A percentile compares a stretch with the other conserved stretches of the same genome.
These are phyloP conservation scores for Candida saitoana DNA, from an alignment of 805 yeast species.

Conservation along the genomic window DNA sequence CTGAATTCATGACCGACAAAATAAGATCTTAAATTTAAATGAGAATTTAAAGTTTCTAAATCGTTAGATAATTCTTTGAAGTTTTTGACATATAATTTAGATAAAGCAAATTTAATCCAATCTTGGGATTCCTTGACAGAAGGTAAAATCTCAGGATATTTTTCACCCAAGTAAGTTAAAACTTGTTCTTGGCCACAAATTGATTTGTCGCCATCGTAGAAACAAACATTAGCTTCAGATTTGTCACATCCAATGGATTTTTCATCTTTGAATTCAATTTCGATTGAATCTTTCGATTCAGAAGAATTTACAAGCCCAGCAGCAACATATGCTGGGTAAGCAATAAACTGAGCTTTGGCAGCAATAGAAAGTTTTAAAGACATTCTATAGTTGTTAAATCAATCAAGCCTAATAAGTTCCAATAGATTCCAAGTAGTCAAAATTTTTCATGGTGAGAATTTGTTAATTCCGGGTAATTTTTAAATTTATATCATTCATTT, in stretches of 20 bases:
- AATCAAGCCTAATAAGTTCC: not conserved
- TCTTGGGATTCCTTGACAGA: slow-evolving; percentile 41
- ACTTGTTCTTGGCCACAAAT: slow-evolving; percentile 40
- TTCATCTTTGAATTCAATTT: slow-evolving; percentile 67
- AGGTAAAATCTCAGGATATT: slow-evolving; percentile 45
- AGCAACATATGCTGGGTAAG: slow-evolving; percentile 75
- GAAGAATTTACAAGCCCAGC: slow-evolving; percentile 63
- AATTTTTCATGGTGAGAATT: not conserved
- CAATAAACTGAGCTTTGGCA: slow-evolving; percentile 80
- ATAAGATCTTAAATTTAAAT: slow-evolving; percentile 80
- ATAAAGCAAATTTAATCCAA: slow-evolving; percentile 67
- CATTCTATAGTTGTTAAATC: slow-evolving; percentile 17
- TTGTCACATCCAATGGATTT: slow-evolving; percentile 26
- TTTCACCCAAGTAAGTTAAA: slow-evolving; percentile 47
- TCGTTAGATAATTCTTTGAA: slow-evolving; percentile 78
- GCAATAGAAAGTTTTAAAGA: slow-evolving; percentile 62
- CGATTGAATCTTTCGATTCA: slow-evolving; percentile 45
- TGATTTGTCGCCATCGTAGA: slow-evolving; percentile 40
- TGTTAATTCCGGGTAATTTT: not conserved
- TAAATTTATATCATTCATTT: not conserved
- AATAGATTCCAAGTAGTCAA: not conserved
- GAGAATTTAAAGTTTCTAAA: slow-evolving; percentile 76
- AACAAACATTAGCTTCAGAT: slow-evolving; percentile 24
- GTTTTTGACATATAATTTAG: slow-evolving; percentile 73
- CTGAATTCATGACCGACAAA: slow-evolving; percentile 64